phyloP scores from a whole-genome alignment of 2,329 filamentous ascomycete genomes.

The Fonsecaea pugnacius region DNA sequence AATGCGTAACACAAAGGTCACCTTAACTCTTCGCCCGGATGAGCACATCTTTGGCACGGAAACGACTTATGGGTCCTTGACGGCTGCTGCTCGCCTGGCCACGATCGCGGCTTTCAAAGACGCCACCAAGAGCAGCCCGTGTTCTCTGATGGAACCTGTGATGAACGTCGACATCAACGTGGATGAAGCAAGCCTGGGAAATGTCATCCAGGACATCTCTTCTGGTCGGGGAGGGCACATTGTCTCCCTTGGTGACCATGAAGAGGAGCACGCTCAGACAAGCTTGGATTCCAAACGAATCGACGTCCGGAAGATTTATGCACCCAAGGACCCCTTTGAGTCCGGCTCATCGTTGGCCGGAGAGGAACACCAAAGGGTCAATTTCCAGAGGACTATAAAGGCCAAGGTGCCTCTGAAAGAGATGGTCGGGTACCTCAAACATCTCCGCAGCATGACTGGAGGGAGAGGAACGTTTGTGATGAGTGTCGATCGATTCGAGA shows the following conservation, averaged over 20 bases:
- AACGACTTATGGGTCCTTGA: conserved; percentile 69
- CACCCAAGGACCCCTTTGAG: conserved; percentile 81
- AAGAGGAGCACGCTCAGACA: conserved; percentile 42
- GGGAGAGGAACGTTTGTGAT: conserved; percentile 80
- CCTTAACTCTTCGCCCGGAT: conserved; percentile 68
- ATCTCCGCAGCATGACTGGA: conserved; percentile 83
- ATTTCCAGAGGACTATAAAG: conserved; percentile 67
- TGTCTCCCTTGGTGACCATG: conserved; percentile 67
- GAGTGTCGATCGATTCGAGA: conserved; percentile 73
- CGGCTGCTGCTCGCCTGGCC: conserved; percentile 69
- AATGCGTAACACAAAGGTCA: conserved; percentile 74
- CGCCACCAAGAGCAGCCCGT: conserved; percentile 58
- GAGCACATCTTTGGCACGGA: conserved; percentile 69
- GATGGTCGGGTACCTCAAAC: conserved; percentile 93
- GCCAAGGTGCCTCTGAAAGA: conserved; percentile 92
- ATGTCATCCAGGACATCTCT: conserved; percentile 80
- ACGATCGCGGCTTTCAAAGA: conserved; percentile 71
- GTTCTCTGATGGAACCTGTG: conserved; percentile 85
- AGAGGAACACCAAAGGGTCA: conserved; percentile 39
- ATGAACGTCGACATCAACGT: conserved; percentile 88
- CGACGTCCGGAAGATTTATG: conserved; percentile 77
- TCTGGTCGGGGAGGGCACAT: conserved; percentile 75
- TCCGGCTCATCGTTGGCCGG: conserved; percentile 43
- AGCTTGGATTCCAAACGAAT: conserved; percentile 52
- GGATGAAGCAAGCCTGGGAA: conserved; percentile 78